Percentiles rank a stretch among this genome's conserved stretches.
phyloP scores from a whole-genome alignment of 805 yeast species.

The Priceomyces medius region DNA sequence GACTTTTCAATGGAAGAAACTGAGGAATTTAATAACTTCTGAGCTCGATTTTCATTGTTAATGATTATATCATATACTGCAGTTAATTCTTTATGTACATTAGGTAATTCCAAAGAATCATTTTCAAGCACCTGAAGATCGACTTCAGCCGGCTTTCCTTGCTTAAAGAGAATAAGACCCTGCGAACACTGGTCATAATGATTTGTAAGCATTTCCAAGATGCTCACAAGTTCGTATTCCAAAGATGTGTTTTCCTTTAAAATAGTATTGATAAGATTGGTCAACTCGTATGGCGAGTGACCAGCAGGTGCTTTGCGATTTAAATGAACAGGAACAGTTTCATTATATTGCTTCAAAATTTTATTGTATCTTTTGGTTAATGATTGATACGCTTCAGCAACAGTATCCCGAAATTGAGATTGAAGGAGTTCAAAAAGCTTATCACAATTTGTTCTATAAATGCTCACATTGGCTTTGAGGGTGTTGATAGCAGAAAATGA shows the following conservation, averaged over 20 bases:
- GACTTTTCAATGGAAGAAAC: constrained; percentile 14
- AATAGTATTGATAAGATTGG: constrained; percentile 20
- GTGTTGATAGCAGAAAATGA: constrained; percentile 30
- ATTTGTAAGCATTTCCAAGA: constrained; percentile 68
- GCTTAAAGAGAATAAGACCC: constrained; percentile 40
- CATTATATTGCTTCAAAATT: constrained; percentile 17
- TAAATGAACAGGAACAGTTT: constrained; percentile 17
- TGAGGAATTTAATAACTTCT: constrained; percentile 18
- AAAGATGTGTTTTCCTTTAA: constrained; percentile 45
- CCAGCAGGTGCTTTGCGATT: constrained; percentile 12
- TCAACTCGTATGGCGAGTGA: constrained; percentile 13
- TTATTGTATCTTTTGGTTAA: constrained; percentile 14
- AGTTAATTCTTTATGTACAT: constrained; percentile 50
- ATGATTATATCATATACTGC: constrained; percentile 34
- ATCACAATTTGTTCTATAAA: constrained; percentile 26
- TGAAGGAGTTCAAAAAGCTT: constrained; percentile 17
- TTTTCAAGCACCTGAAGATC: constrained; percentile 46
- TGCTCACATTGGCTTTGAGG: constrained; percentile 24
- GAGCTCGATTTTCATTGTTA: constrained; percentile 33
- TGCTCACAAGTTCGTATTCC: constrained; percentile 69
- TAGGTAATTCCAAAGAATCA: constrained; percentile 57
- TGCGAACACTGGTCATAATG: constrained; percentile 79
- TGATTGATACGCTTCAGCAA: constrained; percentile 14
- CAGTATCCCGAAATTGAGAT: constrained; percentile 15
- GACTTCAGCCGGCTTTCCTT: constrained; percentile 17